Percentiles rank a stretch among this genome's conserved stretches.
These are phyloP conservation scores for Leishmania lainsoni DNA, from an alignment of 208 protist genomes.

Conservation along the genomic window DNA sequence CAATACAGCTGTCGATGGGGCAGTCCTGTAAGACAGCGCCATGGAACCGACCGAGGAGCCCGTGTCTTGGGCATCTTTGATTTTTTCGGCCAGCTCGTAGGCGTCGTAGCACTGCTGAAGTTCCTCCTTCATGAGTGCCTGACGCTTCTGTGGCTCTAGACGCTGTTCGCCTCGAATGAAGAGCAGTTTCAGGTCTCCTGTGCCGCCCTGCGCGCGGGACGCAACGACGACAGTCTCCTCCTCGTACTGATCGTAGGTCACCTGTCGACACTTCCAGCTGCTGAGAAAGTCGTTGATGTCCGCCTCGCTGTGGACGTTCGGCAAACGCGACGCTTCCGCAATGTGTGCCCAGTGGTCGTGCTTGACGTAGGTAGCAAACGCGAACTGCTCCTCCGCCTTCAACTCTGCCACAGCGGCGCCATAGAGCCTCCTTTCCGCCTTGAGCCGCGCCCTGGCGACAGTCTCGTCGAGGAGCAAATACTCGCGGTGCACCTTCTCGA, in stretches of 20 bases:
- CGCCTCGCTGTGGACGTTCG: slow-evolving; percentile 70
- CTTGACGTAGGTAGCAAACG: slow-evolving; percentile 80
- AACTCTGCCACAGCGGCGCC: slow-evolving; percentile 41
- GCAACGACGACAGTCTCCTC: slow-evolving; percentile 44
- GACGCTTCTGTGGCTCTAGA: slow-evolving; percentile 44
- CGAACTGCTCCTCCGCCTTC: slow-evolving; percentile 54
- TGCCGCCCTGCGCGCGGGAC: slow-evolving; percentile 2
- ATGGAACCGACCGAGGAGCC: slow-evolving; percentile 1
- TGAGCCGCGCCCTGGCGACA: slow-evolving; percentile 69
- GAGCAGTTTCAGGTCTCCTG: slow-evolving; percentile 17
- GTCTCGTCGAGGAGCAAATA: slow-evolving; percentile 44
- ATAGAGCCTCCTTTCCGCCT: slow-evolving; percentile 50
- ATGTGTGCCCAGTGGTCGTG: slow-evolving; percentile 74
- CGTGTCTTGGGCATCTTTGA: slow-evolving; percentile 63
- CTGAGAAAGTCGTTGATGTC: slow-evolving; percentile 92
- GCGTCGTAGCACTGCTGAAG: slow-evolving; percentile 73
- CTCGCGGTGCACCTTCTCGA: slow-evolving; percentile 64
- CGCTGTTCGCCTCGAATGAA: slow-evolving; percentile 71
- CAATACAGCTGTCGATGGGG: slow-evolving; percentile 37
- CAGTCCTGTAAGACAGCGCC: slow-evolving; percentile 4
- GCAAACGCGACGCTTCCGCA: slow-evolving; percentile 72
- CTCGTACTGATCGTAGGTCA: slow-evolving; percentile 24
- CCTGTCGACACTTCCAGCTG: slow-evolving; percentile 73
- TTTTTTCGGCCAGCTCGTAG: slow-evolving; percentile 68
- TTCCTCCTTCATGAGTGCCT: slow-evolving; percentile 53